phyloP scores from a whole-genome alignment of 2,329 filamentous ascomycete genomes.

The Paramyrothecium roridum region DNA sequence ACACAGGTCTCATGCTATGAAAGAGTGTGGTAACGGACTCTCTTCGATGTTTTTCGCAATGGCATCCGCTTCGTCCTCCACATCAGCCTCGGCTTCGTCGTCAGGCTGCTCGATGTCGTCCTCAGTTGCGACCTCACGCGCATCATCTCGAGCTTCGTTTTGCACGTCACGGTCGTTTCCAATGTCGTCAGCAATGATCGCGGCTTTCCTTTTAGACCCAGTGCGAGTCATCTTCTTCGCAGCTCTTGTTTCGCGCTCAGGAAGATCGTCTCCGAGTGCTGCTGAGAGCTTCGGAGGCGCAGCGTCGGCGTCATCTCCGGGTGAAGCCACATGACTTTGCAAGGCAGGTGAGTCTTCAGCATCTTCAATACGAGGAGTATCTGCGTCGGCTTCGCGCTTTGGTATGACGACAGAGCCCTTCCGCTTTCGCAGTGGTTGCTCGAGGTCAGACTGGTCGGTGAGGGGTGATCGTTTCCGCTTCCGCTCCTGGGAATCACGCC shows the following conservation, averaged over 20 bases:
- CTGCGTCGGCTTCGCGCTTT: constrained; percentile 35
- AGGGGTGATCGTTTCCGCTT: constrained; percentile 50
- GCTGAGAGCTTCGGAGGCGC: constrained; percentile 22
- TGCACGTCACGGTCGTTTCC: constrained; percentile 27
- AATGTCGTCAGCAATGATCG: constrained; percentile 16
- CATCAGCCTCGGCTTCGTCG: constrained; percentile 54
- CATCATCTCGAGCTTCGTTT: constrained; percentile 26
- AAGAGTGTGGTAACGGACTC: constrained; percentile 37
- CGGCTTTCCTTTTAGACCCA: constrained; percentile 34
- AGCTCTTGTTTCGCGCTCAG: constrained; percentile 27
- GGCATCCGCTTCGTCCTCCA: constrained; percentile 57
- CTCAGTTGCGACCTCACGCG: constrained; percentile 28
- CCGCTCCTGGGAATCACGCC: constrained; percentile 32
- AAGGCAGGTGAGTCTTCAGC: constrained; percentile 24
- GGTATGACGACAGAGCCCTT: constrained; percentile 42
- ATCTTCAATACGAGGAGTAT: constrained; percentile 45
- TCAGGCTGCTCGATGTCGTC: constrained; percentile 44
- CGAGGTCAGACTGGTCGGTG: constrained; percentile 40
- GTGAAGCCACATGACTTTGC: neutral
- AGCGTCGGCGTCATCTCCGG: constrained; percentile 40
- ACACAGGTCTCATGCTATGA: constrained; percentile 3
- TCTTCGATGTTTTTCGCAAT: constrained; percentile 63
- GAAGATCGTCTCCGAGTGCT: constrained; percentile 25
- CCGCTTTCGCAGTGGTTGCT: constrained; percentile 52
- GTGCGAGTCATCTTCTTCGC: constrained; percentile 39